Evolutionary conservation across 305 asterid genomes (phyloP).

Genomic region (Fraxinus xanthoxyloides): DNA sequence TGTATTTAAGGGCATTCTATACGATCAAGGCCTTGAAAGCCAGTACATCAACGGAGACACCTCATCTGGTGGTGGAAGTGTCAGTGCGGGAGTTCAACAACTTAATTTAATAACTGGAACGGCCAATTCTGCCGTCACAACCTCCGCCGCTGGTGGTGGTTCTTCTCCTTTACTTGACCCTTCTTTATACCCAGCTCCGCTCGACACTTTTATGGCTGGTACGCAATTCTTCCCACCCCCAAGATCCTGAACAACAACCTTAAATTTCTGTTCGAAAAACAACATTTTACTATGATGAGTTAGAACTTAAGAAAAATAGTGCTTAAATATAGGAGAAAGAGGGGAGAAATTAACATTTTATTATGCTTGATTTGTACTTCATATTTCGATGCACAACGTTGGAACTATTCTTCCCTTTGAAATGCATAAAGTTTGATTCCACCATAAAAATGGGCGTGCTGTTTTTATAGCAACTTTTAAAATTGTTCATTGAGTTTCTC

Average conservation of each 20-base stretch:
- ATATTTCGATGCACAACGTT: constrained; percentile 34
- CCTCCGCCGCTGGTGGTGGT: constrained; percentile 27
- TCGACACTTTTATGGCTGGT: constrained; percentile 57
- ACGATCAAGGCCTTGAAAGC: constrained; percentile 74
- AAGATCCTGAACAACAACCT: constrained; percentile 39
- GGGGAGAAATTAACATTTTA: constrained; percentile 12
- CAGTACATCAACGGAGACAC: constrained; percentile 52
- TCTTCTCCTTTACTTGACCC: constrained; percentile 42
- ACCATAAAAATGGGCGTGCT: not conserved
- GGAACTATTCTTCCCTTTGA: constrained; percentile 23
- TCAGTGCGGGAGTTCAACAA: constrained; percentile 53
- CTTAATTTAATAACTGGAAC: constrained; percentile 51
- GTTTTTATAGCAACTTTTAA: not conserved
- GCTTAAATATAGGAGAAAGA: constrained; percentile 15
- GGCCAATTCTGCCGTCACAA: constrained; percentile 30
- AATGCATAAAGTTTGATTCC: not conserved
- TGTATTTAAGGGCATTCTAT: constrained; percentile 82
- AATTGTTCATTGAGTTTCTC: constrained; percentile 18
- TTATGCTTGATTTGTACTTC: constrained; percentile 34
- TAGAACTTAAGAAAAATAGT: not conserved
- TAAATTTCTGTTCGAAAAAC: not conserved
- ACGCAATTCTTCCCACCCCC: constrained; percentile 74
- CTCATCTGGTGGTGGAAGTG: constrained; percentile 74
- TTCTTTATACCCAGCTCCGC: constrained; percentile 49
- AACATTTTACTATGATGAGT: constrained; percentile 31